These are phyloP conservation scores for Citrus cavaleriei DNA, from an alignment of 345 rosid species.

Conservation along the genomic window DNA sequence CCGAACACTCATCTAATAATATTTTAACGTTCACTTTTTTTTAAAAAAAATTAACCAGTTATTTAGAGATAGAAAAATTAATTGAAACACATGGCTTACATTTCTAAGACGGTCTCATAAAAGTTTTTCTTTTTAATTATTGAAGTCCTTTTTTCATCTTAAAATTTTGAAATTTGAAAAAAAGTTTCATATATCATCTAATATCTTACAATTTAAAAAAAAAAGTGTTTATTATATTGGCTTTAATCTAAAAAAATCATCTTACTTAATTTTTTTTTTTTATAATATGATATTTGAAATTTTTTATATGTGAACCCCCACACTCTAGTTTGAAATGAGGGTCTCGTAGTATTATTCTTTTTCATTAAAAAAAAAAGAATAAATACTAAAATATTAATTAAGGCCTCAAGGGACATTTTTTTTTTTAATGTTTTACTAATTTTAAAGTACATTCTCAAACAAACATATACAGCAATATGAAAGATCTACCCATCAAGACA, in stretches of 20 bases:
- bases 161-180: not conserved
- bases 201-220: not conserved
- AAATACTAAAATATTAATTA: too few relatives aligned
- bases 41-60: too few relatives aligned
- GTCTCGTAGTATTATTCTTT: too few relatives aligned
- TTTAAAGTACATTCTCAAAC: not conserved
- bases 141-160: not conserved
- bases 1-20: fast-evolving
- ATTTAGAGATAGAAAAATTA: too few relatives aligned
- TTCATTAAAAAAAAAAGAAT: too few relatives aligned
- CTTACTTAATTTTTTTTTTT: too few relatives aligned
- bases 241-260: not conserved
- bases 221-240: not conserved
- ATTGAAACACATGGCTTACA: too few relatives aligned
- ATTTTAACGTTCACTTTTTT: too few relatives aligned
- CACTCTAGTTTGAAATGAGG: too few relatives aligned
- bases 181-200: not conserved
- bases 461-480: not conserved
- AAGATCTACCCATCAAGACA: not conserved
- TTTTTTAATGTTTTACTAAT: not conserved
- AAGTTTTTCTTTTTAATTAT: not conserved
- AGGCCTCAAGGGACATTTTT: too few relatives aligned
- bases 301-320: not conserved
- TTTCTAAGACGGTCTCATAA: too few relatives aligned
- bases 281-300: too few relatives aligned